These are phyloP conservation scores for Penicillium glabrum DNA, from an alignment of 2,329 filamentous ascomycete genomes.

Conservation along the genomic window DNA sequence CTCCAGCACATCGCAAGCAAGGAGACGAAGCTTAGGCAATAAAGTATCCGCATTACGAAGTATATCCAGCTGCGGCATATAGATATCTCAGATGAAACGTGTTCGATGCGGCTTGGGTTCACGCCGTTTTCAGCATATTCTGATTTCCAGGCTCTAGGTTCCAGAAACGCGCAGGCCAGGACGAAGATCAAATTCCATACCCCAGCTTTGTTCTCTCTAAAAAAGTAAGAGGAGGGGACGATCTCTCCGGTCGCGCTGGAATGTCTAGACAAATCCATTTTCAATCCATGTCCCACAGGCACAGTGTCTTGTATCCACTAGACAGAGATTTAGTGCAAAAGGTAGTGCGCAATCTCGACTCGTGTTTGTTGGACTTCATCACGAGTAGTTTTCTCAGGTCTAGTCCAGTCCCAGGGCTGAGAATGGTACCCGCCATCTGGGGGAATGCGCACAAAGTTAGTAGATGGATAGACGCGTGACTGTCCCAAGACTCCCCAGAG, in stretches of 20 bases:
- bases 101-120: not conserved
- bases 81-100: not conserved
- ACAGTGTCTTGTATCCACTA: not conserved
- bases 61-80: not conserved
- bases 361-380: not conserved
- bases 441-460: constrained; percentile 15
- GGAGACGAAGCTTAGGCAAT: constrained; percentile 1
- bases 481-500: no score
- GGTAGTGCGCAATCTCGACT: constrained; percentile 2
- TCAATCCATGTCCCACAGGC: not conserved
- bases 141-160: not conserved
- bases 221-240: constrained; percentile 4
- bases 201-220: not conserved
- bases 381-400: not conserved
- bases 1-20: not conserved
- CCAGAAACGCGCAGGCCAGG: not conserved
- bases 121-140: not conserved
- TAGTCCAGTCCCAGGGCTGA: not conserved
- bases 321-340: not conserved
- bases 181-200: constrained; percentile 15
- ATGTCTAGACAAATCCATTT: constrained; percentile 5
- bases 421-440: constrained; percentile 16
- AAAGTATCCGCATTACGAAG: not conserved
- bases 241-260: constrained; percentile 11
- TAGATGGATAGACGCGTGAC: no score